phyloP scores from a whole-genome alignment of 176 grass and related monocot genomes.

The Juncus inflexus region DNA sequence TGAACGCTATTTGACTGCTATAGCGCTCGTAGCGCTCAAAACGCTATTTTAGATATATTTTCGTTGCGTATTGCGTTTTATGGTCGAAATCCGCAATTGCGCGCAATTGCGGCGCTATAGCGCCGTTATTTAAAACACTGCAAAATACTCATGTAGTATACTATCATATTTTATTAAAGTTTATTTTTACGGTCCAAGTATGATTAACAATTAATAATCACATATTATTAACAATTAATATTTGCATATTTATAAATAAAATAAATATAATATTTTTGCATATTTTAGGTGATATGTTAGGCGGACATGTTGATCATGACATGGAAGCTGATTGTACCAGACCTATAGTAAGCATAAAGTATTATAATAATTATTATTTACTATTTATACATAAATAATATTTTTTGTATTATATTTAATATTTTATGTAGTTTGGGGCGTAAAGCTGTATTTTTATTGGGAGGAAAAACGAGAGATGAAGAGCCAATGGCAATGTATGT shows the following conservation, averaged over 20 bases:
- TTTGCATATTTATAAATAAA: background rate
- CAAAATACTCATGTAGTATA: too few species aligned
- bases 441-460: slow-evolving; percentile 88
- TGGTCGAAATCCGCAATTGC: too few species aligned
- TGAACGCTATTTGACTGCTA: too few species aligned
- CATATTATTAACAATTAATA: background rate
- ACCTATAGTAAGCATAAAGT: slow-evolving; percentile 97
- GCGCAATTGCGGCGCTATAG: too few species aligned
- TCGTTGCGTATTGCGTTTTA: too few species aligned
- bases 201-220: background rate
- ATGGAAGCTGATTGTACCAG: slow-evolving; percentile 94
- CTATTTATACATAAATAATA: slow-evolving; percentile 20
- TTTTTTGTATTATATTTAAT: background rate
- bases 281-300: slow-evolving; percentile 80
- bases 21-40: too few species aligned
- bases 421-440: slow-evolving; percentile 55
- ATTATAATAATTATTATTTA: too few species aligned
- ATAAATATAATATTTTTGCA: slow-evolving; percentile 18
- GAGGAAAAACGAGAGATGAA: slow-evolving; percentile 76
- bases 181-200: slow-evolving; percentile 94
- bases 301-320: slow-evolving; percentile 91
- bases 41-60: too few species aligned
- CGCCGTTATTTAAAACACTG: too few species aligned
- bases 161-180: too few species aligned
- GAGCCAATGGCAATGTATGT: slow-evolving; percentile 70